Percentiles rank a stretch among this genome's conserved stretches.
Conservation (phyloP, 2,329 filamentous ascomycete genomes). For the Epichloe aotearoae region DNA sequence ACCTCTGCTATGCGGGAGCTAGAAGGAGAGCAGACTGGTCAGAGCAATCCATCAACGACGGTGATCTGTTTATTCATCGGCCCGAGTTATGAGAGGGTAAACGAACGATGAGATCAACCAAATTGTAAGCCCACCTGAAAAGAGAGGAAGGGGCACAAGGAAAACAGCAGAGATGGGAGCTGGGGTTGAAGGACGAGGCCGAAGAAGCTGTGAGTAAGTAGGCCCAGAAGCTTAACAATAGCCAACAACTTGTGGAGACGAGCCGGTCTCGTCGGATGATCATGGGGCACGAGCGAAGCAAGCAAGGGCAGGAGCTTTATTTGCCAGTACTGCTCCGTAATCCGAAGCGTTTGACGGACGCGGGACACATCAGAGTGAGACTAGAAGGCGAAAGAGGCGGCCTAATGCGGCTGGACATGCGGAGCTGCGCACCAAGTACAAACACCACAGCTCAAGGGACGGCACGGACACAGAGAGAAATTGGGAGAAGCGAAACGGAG, state of each 20-base stretch:
- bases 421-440: slow-evolving; percentile 1
- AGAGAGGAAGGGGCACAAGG: not conserved
- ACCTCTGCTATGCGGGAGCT: not conserved
- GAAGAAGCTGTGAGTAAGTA: not conserved
- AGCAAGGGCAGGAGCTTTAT: not conserved
- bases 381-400: not conserved
- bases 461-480: slow-evolving; percentile 2
- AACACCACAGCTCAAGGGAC: slow-evolving; percentile 3
- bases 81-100: not conserved
- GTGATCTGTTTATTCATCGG: not conserved
- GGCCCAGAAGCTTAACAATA: slow-evolving; percentile 1
- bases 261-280: slow-evolving; percentile 5
- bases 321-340: not conserved
- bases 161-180: not conserved
- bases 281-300: slow-evolving; percentile 2
- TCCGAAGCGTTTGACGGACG: not conserved
- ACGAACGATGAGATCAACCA: not conserved
- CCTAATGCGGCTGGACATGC: slow-evolving; percentile 1
- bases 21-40: not conserved
- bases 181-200: not conserved
- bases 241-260: slow-evolving; percentile 3
- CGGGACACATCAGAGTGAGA: not conserved
- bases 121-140: not conserved
- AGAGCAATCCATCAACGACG: not conserved
- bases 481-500: not conserved